phyloP scores from a whole-genome alignment of 768 basidiomycete genomes.

The Lactifluus volemus region DNA sequence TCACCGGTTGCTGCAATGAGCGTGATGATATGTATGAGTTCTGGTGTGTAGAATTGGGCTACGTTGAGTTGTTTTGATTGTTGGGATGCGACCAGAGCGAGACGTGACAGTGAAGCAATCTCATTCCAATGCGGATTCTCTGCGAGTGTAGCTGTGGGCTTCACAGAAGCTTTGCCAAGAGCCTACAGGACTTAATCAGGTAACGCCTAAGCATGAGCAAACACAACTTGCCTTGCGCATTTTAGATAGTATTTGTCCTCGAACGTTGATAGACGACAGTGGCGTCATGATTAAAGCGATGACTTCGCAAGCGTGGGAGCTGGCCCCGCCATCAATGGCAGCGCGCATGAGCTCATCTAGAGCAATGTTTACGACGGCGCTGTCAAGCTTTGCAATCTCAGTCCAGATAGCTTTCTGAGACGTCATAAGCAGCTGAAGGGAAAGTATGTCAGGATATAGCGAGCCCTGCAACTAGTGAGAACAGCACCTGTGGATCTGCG shows the following conservation, averaged over 20 bases:
- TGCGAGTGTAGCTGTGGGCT: conserved; percentile 50
- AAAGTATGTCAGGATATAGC: neutral
- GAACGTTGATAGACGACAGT: conserved; percentile 65
- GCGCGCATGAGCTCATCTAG: conserved; percentile 74
- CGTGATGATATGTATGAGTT: conserved; percentile 71
- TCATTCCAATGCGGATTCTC: conserved; percentile 76
- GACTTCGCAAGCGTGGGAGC: conserved; percentile 64
- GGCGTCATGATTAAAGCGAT: conserved; percentile 67
- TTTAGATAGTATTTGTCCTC: conserved; percentile 70
- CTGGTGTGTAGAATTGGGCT: conserved; percentile 74
- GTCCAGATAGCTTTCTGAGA: conserved; percentile 73
- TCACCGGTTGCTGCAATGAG: conserved; percentile 73
- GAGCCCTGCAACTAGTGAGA: neutral
- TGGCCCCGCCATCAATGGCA: conserved; percentile 77
- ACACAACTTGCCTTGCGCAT: conserved; percentile 56
- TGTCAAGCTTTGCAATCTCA: conserved; percentile 64
- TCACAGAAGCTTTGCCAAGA: conserved; percentile 62
- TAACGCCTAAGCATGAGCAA: neutral
- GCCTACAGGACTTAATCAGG: conserved; percentile 34
- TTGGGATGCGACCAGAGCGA: conserved; percentile 65
- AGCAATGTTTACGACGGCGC: conserved; percentile 57
- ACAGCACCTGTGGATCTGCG: conserved; percentile 56
- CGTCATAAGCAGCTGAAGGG: conserved; percentile 46
- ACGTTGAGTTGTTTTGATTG: conserved; percentile 53
- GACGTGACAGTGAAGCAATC: conserved; percentile 68